A percentile compares a stretch with the other conserved stretches of the same genome.
Evolutionary conservation across 345 rosid genomes (phyloP).

Genomic region (Triadica sebifera): DNA sequence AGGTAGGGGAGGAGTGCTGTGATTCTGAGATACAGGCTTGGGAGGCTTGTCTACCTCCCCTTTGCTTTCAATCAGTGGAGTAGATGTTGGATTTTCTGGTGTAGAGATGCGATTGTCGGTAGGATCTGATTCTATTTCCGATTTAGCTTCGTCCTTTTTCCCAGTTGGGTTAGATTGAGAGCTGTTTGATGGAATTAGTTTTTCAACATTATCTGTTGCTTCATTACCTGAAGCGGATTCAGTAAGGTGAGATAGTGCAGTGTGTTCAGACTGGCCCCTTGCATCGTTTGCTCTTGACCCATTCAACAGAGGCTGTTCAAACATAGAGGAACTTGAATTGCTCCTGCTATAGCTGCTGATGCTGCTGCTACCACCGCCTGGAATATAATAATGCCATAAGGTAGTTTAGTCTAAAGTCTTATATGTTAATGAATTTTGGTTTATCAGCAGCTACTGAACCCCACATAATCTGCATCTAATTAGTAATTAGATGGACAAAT

Average conservation of each 20-base stretch:
- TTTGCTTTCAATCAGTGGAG: slow-evolving; percentile 7
- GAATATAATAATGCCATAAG: neutral
- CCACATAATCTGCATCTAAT: too few species aligned
- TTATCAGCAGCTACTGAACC: too few species aligned
- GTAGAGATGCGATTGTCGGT: neutral
- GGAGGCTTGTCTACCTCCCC: slow-evolving; percentile 40
- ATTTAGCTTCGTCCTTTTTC: slow-evolving; percentile 4
- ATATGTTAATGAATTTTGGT: too few species aligned
- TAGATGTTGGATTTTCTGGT: slow-evolving; percentile 1
- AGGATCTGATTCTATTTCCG: neutral
- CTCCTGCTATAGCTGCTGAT: slow-evolving; percentile 26
- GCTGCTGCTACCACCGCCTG: slow-evolving; percentile 44
- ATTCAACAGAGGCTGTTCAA: slow-evolving; percentile 22
- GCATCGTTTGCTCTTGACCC: slow-evolving; percentile 8
- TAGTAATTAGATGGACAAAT: too few species aligned
- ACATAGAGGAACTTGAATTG: slow-evolving; percentile 16
- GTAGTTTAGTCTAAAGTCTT: neutral
- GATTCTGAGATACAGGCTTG: slow-evolving; percentile 29
- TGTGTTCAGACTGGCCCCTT: slow-evolving; percentile 20
- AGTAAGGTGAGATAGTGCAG: slow-evolving; percentile 20
- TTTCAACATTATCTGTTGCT: slow-evolving; percentile 8
- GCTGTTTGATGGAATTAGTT: neutral
- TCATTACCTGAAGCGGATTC: slow-evolving; percentile 9
- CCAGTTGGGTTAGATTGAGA: too few species aligned
- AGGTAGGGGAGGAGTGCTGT: slow-evolving; percentile 16